Base-by-base conservation (phyloP, 805 yeast genomes). In the Ogataea methylovora region DNA sequence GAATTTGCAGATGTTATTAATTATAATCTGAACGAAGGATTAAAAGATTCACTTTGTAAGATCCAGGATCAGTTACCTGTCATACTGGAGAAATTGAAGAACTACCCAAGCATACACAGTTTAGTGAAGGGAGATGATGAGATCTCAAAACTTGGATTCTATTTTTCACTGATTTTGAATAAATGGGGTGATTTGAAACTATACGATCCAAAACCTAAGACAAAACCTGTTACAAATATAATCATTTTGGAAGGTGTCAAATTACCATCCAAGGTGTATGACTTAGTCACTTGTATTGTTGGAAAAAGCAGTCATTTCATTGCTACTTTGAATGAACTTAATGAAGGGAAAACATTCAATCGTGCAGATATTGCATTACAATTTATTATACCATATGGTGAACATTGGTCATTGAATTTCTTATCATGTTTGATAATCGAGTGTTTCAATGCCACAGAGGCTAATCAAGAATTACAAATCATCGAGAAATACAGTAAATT, bases 181-280 rank as follows among this genome's bases (percentile, higher is more conserved):
- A 76, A 76, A 2, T 80, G 75, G 67, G 52, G 58, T 2, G 60
- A 56, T 12, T 34, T 61, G 11, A 46, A 45, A 17, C 62, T 69
- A 3, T 44, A 49, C n/a, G 28, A 17, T 19, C 28, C 29, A 2
- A 49, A 58, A n/a, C 63, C 58, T 36, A 46, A 58, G n/a, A 63
- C 58, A 38, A 69, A 65, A 47, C 40, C 46, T 38, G 78, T 76
- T 1, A 59, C 70, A 1, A 73, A 68, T 29, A 46, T 69, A 24
- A 67, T 83, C 8, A 54, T 84, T 22, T 69, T 73, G 43, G 86
- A 83, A 38, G 90, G 94, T 0, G 53, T 88, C 23, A 79, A 82
- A 49, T 66, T 74, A 36, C 76, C 86, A 7, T 68, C 69, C 35
- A 60, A 57, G 31, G 79, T 75, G 29, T 73, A 74, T 13, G 78